Evolutionary conservation across 1,139 yeast species (phyloP).

Genomic region (Eremothecium cymbalariae): DNA sequence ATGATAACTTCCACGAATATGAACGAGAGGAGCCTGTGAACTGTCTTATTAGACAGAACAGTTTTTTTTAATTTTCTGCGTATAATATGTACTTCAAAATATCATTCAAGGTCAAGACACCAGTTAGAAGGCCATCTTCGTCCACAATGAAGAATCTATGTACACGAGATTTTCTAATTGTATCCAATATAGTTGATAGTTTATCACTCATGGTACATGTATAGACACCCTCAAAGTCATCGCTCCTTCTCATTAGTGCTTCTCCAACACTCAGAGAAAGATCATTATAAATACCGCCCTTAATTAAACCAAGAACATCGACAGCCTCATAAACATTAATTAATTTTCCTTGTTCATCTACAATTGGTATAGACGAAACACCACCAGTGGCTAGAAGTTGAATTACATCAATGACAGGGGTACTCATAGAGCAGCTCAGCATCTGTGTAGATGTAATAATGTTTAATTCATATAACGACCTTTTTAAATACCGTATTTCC

Average conservation of each 20-base stretch:
- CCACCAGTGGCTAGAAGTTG: constrained; percentile 69
- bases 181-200: constrained; percentile 85
- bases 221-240: constrained; percentile 96
- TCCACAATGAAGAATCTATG: constrained; percentile 93
- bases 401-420: constrained; percentile 92
- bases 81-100: constrained; percentile 74
- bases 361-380: constrained; percentile 87
- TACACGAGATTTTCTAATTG: constrained; percentile 81
- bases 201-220: constrained; percentile 88
- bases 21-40: no score
- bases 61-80: constrained; percentile 40
- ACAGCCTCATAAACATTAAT: constrained; percentile 94
- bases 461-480: constrained; percentile 64
- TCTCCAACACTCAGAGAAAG: constrained; percentile 90
- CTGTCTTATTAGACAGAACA: background rate
- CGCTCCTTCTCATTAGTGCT: constrained; percentile 88
- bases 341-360: constrained; percentile 66
- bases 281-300: constrained; percentile 92
- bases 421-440: constrained; percentile 77
- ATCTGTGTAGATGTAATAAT: constrained; percentile 55
- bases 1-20: no score
- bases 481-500: constrained; percentile 77
- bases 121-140: constrained; percentile 62
- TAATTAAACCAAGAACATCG: constrained; percentile 84
- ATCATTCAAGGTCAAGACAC: constrained; percentile 88